Conservation (phyloP, 2,329 filamentous ascomycete species). For the Zelopaecilomyces penicillatus region DNA sequence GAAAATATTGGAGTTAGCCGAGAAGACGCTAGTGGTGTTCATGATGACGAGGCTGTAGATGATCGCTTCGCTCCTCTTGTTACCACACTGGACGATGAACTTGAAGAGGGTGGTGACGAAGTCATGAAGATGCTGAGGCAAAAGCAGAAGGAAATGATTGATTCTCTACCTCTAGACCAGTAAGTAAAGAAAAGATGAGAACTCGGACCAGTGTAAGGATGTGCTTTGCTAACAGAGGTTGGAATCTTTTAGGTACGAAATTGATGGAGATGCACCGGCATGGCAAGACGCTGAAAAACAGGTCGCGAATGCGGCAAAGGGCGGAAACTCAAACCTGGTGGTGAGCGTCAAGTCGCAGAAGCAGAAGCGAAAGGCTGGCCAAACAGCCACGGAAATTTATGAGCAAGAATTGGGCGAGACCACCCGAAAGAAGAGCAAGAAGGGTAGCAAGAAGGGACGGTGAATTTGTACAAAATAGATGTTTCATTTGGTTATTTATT, state of each 20-base stretch:
- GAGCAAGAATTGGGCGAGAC: slow-evolving; percentile 50
- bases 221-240: slow-evolving; percentile 4
- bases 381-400: slow-evolving; percentile 53
- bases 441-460: slow-evolving; percentile 21
- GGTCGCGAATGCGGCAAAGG: slow-evolving; percentile 49
- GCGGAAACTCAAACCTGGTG: slow-evolving; percentile 49
- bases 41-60: slow-evolving; percentile 60
- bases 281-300: slow-evolving; percentile 71
- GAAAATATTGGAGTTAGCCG: slow-evolving; percentile 50
- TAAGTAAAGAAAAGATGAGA: slow-evolving; percentile 13
- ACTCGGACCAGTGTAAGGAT: neutral
- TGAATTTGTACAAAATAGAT: neutral
- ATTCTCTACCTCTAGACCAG: slow-evolving; percentile 79
- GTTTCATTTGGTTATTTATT: neutral
- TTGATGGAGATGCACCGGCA: slow-evolving; percentile 51
- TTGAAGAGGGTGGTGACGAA: slow-evolving; percentile 75
- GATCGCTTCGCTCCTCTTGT: slow-evolving; percentile 63
- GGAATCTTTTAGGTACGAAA: slow-evolving; percentile 45
- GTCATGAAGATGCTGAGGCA: slow-evolving; percentile 61
- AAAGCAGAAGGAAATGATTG: slow-evolving; percentile 81
- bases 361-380: slow-evolving; percentile 63
- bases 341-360: slow-evolving; percentile 79
- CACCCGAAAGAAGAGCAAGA: slow-evolving; percentile 49
- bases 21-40: slow-evolving; percentile 53
- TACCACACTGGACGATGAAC: slow-evolving; percentile 66